Evolutionary conservation across 768 basidiomycete genomes (phyloP), one percentile per base, ranked within the genome.

Genomic region (Lactarius sp.): DNA sequence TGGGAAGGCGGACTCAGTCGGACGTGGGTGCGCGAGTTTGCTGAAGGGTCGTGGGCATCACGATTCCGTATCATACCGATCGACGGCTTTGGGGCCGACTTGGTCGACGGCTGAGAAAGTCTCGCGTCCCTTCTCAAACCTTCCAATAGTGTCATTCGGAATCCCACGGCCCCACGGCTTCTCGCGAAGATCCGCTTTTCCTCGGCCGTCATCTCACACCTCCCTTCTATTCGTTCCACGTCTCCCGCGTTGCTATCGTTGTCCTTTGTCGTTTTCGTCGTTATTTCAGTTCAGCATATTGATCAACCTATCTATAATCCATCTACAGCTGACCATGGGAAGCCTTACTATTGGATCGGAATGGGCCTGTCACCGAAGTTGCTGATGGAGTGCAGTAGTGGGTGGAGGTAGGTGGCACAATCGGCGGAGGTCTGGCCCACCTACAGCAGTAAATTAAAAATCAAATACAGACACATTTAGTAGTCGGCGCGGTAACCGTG

Each of bases 1-100:
- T 98, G 94, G 88, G 88, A 90, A 71, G 85, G 87, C 52, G 88
- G 90, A 1, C 73, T 92, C 64, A 93, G 92, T 72, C 81, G 83
- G 27, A 80, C 86, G 22, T 94, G 90, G 91, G 83, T 78, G 73
- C 78, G 83, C 55, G 84, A 87, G 73, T 90, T 90, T 74, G 86
- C 87, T 1, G 80, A 63, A 57, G 67, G 69, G 33, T 50, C 68
- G 55, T 71, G 64, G 60, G 69, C 67, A 60, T 66, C 65, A 31
- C 66, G 65, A 49, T 76, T 76, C 65, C 69, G 66, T 63, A 73
- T 77, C 54, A 66, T 72, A 62, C 72, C 72, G 62, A 70, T 78
- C 56, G 77, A 77, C 65, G 68, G 68, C 50, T 78, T 74, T 66
- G 77, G 74, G 0, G 56, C 62, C 65, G 77, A 78, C 57, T 66